These are phyloP conservation scores for Xanthoconium separans DNA, from an alignment of 1,284 basidiomycete species.

Conservation along the genomic window DNA sequence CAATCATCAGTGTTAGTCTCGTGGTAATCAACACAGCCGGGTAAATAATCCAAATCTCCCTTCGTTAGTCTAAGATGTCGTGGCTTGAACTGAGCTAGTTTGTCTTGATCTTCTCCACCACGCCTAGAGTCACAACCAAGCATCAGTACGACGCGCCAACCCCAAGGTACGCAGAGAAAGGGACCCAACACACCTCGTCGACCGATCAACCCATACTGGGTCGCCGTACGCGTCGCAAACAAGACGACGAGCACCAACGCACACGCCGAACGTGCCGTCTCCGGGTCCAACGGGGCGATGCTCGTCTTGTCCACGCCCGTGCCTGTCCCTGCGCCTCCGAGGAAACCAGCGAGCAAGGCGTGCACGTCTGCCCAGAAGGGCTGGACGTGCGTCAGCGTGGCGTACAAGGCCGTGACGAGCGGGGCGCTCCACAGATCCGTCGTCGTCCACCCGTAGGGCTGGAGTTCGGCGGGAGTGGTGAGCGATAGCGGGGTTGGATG, in stretches of 20 bases:
- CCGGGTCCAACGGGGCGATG: slow-evolving; percentile 51
- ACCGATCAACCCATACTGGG: slow-evolving; percentile 47
- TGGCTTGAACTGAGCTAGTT: slow-evolving; percentile 14
- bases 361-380: slow-evolving; percentile 73
- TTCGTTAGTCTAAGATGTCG: background rate
- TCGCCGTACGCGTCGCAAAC: slow-evolving; percentile 56
- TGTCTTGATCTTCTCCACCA: slow-evolving; percentile 29
- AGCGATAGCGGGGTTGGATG: slow-evolving; percentile 61
- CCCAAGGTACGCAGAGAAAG: background rate
- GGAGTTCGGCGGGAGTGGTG: slow-evolving; percentile 67
- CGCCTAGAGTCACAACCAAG: background rate
- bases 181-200: slow-evolving; percentile 14
- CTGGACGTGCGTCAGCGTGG: slow-evolving; percentile 74
- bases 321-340: slow-evolving; percentile 24
- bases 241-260: slow-evolving; percentile 56
- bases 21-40: background rate
- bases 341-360: slow-evolving; percentile 40
- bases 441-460: slow-evolving; percentile 72
- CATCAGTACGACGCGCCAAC: background rate
- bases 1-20: background rate
- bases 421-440: slow-evolving; percentile 76
- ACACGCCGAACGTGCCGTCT: slow-evolving; percentile 66
- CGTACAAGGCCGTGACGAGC: slow-evolving; percentile 64
- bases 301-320: background rate
- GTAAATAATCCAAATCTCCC: background rate